Evolutionary conservation across 2,329 filamentous ascomycete species (phyloP).

Genomic region (Penicillium brasilianum): DNA sequence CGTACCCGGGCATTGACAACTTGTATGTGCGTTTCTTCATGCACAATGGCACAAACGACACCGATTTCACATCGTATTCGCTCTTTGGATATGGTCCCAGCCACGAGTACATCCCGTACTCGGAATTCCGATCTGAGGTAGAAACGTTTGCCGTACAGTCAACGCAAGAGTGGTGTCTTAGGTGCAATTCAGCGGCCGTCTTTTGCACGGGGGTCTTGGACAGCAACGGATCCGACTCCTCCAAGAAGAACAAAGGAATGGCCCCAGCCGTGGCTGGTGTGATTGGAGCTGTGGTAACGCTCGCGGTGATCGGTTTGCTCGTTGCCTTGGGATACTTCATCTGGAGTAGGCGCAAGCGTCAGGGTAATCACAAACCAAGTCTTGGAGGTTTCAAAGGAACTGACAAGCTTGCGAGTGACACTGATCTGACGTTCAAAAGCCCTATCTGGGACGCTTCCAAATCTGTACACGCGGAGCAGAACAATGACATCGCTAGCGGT

Average conservation of each 20-base stretch:
- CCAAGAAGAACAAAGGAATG: conserved; percentile 34
- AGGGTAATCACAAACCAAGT: conserved; percentile 38
- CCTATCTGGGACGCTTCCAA: conserved; percentile 48
- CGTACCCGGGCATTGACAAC: conserved; percentile 50
- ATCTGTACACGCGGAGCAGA: conserved; percentile 38
- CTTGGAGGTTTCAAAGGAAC: conserved; percentile 63
- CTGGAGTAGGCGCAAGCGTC: conserved; percentile 53
- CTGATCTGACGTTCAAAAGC: conserved; percentile 53
- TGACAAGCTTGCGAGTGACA: conserved; percentile 59
- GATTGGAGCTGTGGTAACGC: conserved; percentile 60
- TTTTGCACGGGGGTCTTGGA: conserved; percentile 57
- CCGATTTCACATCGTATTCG: conserved; percentile 49
- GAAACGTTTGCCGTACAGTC: conserved; percentile 49
- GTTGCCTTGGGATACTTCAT: conserved; percentile 49
- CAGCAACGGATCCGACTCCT: not conserved
- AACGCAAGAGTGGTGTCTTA: conserved; percentile 59
- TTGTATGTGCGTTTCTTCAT: conserved; percentile 62
- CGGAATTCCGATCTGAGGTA: conserved; percentile 56
- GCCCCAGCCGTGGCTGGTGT: conserved; percentile 57
- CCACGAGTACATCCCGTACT: conserved; percentile 54
- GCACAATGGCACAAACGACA: conserved; percentile 59
- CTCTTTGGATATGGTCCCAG: conserved; percentile 57
- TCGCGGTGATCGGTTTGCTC: conserved; percentile 52
- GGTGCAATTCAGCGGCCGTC: conserved; percentile 52
- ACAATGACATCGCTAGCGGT: conserved; percentile 23